phyloP scores from a whole-genome alignment of 2,329 filamentous ascomycete species.

The Sphaceloma murrayae region DNA sequence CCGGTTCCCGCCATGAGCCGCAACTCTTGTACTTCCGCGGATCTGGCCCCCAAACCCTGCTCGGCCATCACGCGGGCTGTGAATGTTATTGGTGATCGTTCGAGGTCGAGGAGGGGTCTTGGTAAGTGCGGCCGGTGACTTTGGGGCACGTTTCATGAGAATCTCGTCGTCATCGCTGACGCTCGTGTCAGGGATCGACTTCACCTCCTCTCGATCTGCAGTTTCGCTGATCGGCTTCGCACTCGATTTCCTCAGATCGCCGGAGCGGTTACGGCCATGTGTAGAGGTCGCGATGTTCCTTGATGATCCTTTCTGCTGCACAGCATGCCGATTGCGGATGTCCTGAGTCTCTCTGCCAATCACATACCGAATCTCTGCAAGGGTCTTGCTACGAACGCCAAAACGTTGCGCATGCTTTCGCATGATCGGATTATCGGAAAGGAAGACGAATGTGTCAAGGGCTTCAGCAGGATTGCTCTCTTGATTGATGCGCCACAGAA shows the following conservation, averaged over 20 bases:
- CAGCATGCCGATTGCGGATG: slow-evolving; percentile 30
- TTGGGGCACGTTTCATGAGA: slow-evolving; percentile 25
- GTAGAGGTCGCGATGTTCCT: not conserved
- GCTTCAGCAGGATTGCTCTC: slow-evolving; percentile 39
- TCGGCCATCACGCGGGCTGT: not conserved
- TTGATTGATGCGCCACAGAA: slow-evolving; percentile 43
- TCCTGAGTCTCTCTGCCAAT: slow-evolving; percentile 42
- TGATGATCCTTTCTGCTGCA: slow-evolving; percentile 21
- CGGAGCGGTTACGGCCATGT: slow-evolving; percentile 1
- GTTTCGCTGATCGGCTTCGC: not conserved
- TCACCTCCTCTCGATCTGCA: not conserved
- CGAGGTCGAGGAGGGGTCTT: slow-evolving; percentile 16
- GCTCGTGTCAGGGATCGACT: not conserved
- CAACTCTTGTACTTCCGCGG: slow-evolving; percentile 1
- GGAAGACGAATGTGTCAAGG: slow-evolving; percentile 42
- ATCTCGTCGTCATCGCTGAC: slow-evolving; percentile 21
- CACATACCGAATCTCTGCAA: slow-evolving; percentile 42
- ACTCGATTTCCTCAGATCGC: not conserved
- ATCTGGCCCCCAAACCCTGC: not conserved
- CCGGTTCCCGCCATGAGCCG: slow-evolving; percentile 14
- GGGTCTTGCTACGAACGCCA: slow-evolving; percentile 40
- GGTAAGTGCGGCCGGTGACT: slow-evolving; percentile 27
- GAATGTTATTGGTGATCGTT: not conserved
- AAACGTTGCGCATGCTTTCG: slow-evolving; percentile 40
- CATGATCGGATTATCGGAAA: slow-evolving; percentile 41